Conservation (phyloP, 2,329 filamentous ascomycete species). For the Fusarium sp. region DNA sequence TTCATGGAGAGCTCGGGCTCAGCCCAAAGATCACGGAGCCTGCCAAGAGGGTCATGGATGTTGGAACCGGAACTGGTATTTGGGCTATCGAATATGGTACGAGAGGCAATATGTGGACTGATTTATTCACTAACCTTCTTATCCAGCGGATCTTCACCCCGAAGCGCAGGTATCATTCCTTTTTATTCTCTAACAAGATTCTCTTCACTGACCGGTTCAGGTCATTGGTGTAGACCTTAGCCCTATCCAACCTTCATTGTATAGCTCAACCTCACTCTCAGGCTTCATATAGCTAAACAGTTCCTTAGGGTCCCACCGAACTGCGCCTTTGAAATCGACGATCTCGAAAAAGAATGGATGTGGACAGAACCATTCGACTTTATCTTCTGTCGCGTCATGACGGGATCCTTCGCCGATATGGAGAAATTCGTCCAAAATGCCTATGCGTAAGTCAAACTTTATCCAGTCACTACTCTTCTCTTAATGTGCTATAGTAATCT, state of each 20-base stretch:
- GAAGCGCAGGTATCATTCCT: background rate
- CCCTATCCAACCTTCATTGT: conserved; percentile 4
- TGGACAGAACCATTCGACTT: conserved; percentile 4
- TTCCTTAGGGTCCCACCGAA: background rate
- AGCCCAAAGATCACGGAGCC: background rate
- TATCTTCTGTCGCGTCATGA: conserved; percentile 7
- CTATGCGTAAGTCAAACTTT: background rate
- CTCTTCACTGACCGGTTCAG: background rate
- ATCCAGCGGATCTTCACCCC: background rate
- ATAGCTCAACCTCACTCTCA: fast-evolving
- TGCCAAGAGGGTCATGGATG: background rate
- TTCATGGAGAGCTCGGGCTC: conserved; percentile 1
- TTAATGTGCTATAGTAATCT: background rate
- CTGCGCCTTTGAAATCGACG: conserved; percentile 2
- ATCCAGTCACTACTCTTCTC: fast-evolving
- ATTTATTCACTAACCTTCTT: no score
- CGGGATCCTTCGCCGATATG: conserved; percentile 6
- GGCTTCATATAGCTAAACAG: background rate
- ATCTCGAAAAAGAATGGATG: conserved; percentile 10
- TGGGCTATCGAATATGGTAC: conserved; percentile 14
- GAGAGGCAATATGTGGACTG: fast-evolving
- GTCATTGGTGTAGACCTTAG: conserved; percentile 4
- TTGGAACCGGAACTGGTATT: conserved; percentile 2
- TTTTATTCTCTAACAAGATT: no score
- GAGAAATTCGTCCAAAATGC: background rate